Evolutionary conservation across 805 yeast genomes (phyloP).

Genomic region (Candida schatavii): DNA sequence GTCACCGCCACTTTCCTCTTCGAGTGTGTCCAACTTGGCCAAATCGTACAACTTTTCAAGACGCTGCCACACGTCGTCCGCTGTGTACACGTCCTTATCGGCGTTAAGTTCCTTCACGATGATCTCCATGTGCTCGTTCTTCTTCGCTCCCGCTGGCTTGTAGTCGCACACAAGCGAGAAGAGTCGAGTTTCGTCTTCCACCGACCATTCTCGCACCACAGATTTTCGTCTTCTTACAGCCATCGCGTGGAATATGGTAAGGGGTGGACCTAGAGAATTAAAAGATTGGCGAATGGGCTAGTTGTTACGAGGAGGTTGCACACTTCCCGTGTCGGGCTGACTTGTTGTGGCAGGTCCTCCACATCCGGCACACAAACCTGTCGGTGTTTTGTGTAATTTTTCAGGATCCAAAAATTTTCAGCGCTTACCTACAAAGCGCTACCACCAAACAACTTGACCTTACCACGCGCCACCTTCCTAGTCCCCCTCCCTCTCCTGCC

Average conservation of each 20-base stretch:
- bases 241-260: too few species aligned
- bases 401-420: neutral
- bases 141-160: conserved; percentile 64
- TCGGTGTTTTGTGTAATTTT: neutral
- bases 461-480: neutral
- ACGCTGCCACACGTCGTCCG: conserved; percentile 56
- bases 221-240: conserved; percentile 1
- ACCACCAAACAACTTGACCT: too few species aligned
- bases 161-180: conserved; percentile 59
- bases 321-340: neutral
- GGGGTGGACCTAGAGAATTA: too few species aligned
- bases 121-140: conserved; percentile 40
- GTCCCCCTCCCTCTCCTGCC: neutral
- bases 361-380: neutral
- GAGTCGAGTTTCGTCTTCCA: conserved; percentile 60
- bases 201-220: conserved; percentile 44
- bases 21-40: conserved; percentile 51
- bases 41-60: conserved; percentile 54
- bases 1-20: conserved; percentile 1
- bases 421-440: neutral
- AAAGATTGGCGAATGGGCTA: too few species aligned
- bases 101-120: conserved; percentile 40
- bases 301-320: too few species aligned
- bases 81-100: conserved; percentile 31
- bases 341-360: neutral